These are phyloP conservation scores for Magnusiomyces magnusii DNA, from an alignment of 1,139 yeast species.

Conservation along the genomic window DNA sequence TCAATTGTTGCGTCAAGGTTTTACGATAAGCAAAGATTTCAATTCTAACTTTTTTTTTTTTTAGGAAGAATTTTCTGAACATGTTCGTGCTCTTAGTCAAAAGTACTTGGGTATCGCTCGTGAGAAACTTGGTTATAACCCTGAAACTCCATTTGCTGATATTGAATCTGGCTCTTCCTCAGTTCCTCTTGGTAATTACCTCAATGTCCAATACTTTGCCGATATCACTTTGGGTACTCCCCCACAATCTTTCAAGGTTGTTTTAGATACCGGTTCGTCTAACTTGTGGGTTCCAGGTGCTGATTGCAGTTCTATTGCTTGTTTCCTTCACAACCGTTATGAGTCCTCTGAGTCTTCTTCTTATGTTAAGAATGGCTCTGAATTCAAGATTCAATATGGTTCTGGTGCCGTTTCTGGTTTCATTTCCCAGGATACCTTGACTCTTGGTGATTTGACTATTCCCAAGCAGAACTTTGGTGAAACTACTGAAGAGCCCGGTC, in stretches of 20 bases:
- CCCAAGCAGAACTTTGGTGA: slow-evolving; percentile 92
- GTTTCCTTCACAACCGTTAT: slow-evolving; percentile 86
- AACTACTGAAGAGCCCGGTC: slow-evolving; percentile 94
- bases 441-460: slow-evolving; percentile 75
- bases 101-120: slow-evolving; percentile 59
- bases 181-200: slow-evolving; percentile 81
- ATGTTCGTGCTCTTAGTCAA: slow-evolving; percentile 60
- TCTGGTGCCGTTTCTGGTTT: slow-evolving; percentile 89
- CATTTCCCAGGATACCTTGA: slow-evolving; percentile 74
- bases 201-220: slow-evolving; percentile 92
- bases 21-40: not conserved
- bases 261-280: slow-evolving; percentile 89
- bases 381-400: slow-evolving; percentile 81
- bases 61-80: slow-evolving; percentile 44
- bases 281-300: slow-evolving; percentile 93
- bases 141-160: slow-evolving; percentile 30
- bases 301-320: slow-evolving; percentile 88
- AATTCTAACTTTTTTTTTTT: not conserved
- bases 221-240: slow-evolving; percentile 90
- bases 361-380: slow-evolving; percentile 78
- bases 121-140: slow-evolving; percentile 29
- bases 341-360: slow-evolving; percentile 73
- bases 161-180: slow-evolving; percentile 44
- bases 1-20: not conserved
- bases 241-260: slow-evolving; percentile 70